Conservation (phyloP, 2,329 filamentous ascomycete genomes). For the Diplodia seriata region DNA sequence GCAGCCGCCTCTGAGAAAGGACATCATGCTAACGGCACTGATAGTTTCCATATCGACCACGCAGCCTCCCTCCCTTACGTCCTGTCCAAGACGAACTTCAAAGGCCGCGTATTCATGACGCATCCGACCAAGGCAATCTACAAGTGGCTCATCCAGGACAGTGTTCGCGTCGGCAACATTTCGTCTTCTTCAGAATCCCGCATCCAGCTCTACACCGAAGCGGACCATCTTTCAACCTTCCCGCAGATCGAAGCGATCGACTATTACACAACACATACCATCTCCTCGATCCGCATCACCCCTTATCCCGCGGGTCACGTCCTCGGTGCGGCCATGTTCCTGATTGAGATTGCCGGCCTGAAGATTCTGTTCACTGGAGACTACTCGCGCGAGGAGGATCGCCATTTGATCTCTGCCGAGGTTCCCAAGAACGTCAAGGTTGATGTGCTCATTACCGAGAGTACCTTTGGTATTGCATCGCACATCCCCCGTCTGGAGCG, state of each 20-base stretch:
- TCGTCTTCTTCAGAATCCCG: constrained; percentile 67
- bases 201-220: constrained; percentile 84
- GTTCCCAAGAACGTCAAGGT: constrained; percentile 89
- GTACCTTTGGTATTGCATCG: constrained; percentile 93
- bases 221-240: constrained; percentile 92
- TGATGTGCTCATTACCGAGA: constrained; percentile 96
- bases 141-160: constrained; percentile 99
- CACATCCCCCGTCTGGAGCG: constrained; percentile 90
- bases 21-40: constrained; percentile 26
- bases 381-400: constrained; percentile 93
- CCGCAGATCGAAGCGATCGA: constrained; percentile 96
- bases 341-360: constrained; percentile 94
- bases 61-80: constrained; percentile 99
- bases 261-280: constrained; percentile 97
- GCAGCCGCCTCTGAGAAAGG: neutral
- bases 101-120: constrained; percentile 97
- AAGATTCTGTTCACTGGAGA: constrained; percentile 98
- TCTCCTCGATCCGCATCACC: constrained; percentile 94
- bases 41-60: constrained; percentile 96
- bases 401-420: constrained; percentile 92
- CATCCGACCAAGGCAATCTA: constrained; percentile 99
- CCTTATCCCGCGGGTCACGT: constrained; percentile 97
- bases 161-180: constrained; percentile 82
- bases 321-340: constrained; percentile 97
- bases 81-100: constrained; percentile 96